Base-by-base conservation (phyloP, 441 rosid genomes). In the Metrosideros polymorpha region DNA sequence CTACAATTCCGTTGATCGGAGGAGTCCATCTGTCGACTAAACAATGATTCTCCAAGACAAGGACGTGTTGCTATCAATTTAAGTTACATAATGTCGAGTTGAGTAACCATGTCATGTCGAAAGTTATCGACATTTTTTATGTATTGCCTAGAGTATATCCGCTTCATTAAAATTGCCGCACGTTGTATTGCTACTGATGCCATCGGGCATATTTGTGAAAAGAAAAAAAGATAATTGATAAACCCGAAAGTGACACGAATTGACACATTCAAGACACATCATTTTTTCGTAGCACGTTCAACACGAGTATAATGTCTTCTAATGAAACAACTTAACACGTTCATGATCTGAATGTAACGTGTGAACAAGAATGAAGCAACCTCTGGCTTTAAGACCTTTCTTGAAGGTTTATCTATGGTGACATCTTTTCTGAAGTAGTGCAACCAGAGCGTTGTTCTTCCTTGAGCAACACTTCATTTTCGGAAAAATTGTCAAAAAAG, bases 71-170 rank as follows among this genome's bases (percentile, higher is more conserved):
- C 66, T 59, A 59, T 59, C 35, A 29, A 59, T 59, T 59, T 29
- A 13, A 14, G 19, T n/a, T 15, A 3, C 19, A 29, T 29, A 29
- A 14, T 1, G 30, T 29, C 0, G 9, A 59, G 19, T 59, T 7
- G 0, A 3, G 66, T 3, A 59, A 59, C 9, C 35, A 0, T 6
- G 9, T 13, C 19, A 0, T 3, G 9, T 29, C 19, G n/a, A 56
- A 25, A 56, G 6, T 25, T 59, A 14, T 0, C 32, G 6, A 15
- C 22, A 15, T n/a, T 2, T 59, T 15, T 22, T 29, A 59, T 7
- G 39, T 29, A 59, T 15, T 59, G 35, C 9, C 71, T 29, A 14
- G 66, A 15, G 35, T 3, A 3, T 8, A 0, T 29, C 71, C 35
- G 32, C 22, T 29, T 2, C 7, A 59, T 17, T 18, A 59, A 29